Percentiles rank a stretch among this genome's conserved stretches.
phyloP scores from a whole-genome alignment of 805 yeast genomes.

The Candida orba region DNA sequence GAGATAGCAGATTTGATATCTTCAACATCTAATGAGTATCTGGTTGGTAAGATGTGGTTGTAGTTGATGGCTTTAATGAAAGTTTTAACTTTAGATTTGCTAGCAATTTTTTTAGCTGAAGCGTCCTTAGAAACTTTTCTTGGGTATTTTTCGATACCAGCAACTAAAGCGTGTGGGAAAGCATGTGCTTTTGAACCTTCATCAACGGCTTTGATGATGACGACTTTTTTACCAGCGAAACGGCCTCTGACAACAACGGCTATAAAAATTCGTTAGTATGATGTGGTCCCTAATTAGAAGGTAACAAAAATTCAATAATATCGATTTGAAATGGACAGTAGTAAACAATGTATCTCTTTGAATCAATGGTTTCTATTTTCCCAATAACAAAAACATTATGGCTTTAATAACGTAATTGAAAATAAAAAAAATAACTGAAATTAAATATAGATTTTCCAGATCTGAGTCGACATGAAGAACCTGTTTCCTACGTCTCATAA shows the following conservation, averaged over 20 bases:
- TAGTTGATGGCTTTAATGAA: conserved; percentile 98
- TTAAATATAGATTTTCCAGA: no score
- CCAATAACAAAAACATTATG: no score
- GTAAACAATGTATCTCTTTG: no score
- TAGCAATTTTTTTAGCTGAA: conserved; percentile 94
- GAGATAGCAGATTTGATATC: conserved; percentile 86
- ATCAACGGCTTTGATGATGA: conserved; percentile 95
- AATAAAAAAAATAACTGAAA: no score
- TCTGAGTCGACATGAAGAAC: no score
- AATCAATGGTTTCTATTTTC: no score
- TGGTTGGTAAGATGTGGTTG: conserved; percentile 99
- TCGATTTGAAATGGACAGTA: background rate
- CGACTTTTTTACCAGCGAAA: conserved; percentile 99
- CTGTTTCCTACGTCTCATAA: no score
- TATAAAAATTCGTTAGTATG: conserved; percentile 10
- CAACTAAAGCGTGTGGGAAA: conserved; percentile 99
- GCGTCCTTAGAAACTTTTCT: conserved; percentile 90
- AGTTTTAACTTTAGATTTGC: conserved; percentile 98
- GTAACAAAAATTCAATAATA: background rate
- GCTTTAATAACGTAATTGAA: no score
- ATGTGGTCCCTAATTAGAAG: background rate
- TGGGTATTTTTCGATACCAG: conserved; percentile 99
- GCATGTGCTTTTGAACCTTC: conserved; percentile 98
- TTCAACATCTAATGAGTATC: conserved; percentile 97
- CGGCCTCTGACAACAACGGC: conserved; percentile 99